A percentile compares a stretch with the other conserved stretches of the same genome.
Evolutionary conservation across 1,284 basidiomycete species (phyloP).

Genomic region (Pterulicium gracile): DNA sequence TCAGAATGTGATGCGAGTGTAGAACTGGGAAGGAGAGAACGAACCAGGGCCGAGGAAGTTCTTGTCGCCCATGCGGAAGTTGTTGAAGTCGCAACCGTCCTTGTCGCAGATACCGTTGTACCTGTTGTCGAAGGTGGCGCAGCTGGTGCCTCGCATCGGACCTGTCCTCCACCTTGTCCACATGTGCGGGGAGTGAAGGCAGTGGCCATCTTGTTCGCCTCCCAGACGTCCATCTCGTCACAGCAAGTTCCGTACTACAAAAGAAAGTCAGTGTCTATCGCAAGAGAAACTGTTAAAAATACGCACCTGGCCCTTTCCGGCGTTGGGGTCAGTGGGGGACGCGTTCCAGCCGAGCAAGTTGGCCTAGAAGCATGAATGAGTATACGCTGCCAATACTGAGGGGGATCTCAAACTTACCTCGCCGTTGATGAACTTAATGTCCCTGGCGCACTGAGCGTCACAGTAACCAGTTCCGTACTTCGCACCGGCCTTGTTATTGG

Average conservation of each 20-base stretch:
- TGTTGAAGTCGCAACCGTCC: slow-evolving; percentile 37
- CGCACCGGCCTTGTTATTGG: slow-evolving; percentile 45
- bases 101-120: slow-evolving; percentile 25
- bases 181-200: slow-evolving; percentile 14
- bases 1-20: background rate
- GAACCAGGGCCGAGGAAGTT: slow-evolving; percentile 23
- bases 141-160: slow-evolving; percentile 21
- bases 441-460: slow-evolving; percentile 28
- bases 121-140: slow-evolving; percentile 16
- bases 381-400: too few relatives aligned
- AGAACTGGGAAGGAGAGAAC: background rate
- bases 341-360: background rate
- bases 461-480: slow-evolving; percentile 49
- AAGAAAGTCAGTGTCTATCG: background rate
- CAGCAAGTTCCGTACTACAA: background rate
- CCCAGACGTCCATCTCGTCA: background rate
- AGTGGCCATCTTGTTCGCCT: background rate
- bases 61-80: slow-evolving; percentile 30
- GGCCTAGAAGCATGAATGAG: too few relatives aligned
- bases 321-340: background rate
- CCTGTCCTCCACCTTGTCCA: slow-evolving; percentile 18
- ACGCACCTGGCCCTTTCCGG: background rate
- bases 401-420: too few relatives aligned
- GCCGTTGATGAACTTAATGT: background rate
- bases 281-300: background rate